These are phyloP conservation scores for Kodamaea laetipori DNA, from an alignment of 805 yeast genomes.

Conservation along the genomic window DNA sequence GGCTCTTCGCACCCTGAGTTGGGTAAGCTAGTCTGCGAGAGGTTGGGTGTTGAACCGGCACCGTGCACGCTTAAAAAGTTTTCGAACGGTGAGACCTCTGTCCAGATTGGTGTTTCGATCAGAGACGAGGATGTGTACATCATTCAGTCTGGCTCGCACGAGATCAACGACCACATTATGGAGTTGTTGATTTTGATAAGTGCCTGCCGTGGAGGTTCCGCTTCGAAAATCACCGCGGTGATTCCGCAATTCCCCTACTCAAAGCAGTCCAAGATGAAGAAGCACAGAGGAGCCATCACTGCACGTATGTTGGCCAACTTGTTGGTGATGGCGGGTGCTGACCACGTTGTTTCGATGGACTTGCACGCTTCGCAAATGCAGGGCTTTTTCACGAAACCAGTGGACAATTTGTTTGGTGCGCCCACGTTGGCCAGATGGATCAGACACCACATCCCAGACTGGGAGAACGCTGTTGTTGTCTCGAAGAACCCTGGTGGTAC, in stretches of 20 bases:
- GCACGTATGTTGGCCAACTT: slow-evolving; percentile 97
- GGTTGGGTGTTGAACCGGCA: slow-evolving; percentile 91
- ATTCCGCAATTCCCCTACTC: slow-evolving; percentile 98
- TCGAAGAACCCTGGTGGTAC: slow-evolving; percentile 99
- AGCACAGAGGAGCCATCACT: slow-evolving; percentile 97
- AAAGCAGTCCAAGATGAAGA: slow-evolving; percentile 96
- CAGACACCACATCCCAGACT: slow-evolving; percentile 82
- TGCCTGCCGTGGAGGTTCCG: slow-evolving; percentile 97
- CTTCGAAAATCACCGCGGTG: slow-evolving; percentile 95
- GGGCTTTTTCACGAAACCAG: slow-evolving; percentile 96
- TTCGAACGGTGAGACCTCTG: slow-evolving; percentile 97
- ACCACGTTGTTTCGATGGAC: slow-evolving; percentile 97
- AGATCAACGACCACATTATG: slow-evolving; percentile 92
- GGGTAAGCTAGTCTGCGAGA: slow-evolving; percentile 85
- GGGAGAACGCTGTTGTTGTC: slow-evolving; percentile 88
- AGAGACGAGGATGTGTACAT: slow-evolving; percentile 97
- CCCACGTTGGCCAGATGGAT: slow-evolving; percentile 97
- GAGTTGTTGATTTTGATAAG: slow-evolving; percentile 89
- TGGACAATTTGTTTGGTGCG: slow-evolving; percentile 93
- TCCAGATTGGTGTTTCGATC: slow-evolving; percentile 90
- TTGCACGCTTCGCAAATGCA: slow-evolving; percentile 98
- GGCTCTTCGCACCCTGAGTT: slow-evolving; percentile 96
- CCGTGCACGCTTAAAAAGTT: slow-evolving; percentile 89
- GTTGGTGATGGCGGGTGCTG: slow-evolving; percentile 97
- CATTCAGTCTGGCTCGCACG: slow-evolving; percentile 85